Base-by-base conservation (phyloP, 805 yeast genomes). In the Wickerhamiella dianesei region DNA sequence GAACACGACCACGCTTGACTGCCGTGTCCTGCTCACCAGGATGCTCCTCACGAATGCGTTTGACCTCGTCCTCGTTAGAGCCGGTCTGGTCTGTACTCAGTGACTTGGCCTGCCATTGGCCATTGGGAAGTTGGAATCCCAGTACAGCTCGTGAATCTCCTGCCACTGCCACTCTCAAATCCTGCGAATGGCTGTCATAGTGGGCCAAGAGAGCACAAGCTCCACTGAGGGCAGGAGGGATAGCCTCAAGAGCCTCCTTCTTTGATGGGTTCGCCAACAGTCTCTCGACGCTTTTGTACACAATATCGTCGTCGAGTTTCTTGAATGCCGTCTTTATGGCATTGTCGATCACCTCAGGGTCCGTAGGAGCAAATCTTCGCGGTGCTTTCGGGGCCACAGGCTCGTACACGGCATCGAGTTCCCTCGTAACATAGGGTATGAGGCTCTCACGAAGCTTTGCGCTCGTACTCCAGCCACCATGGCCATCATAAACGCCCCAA, bases 401-500 rank as follows among this genome's bases (percentile, higher is more conserved):
- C 56, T 73, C 73, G 54, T 61, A 60, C 21, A 53, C 75, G 8
- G 76, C 73, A 40, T 83, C 82, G 46, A 89, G 69, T 56, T 87
- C 94, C 25, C 72, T 69, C 8, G 87, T 75, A n/a, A 92, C 92
- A 54, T 73, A 75, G 47, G 77, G 76, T 22, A 92, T 77, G 53
- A 92, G 69, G 53, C 78, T 78, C 53, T 86, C 92, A 50, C 94
- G 73, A 50, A 92, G 72, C 61, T 80, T 84, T n/a, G 83, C 75
- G 48, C 89, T 78, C 1, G 98, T 92, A 53, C 84, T 83, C 79
- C 94, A 87, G 19, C 98, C 98, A 2, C 95, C 87, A 64, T 92
- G 98, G 12, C 98, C 98, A 64, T 92, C 98, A 61, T 81, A 89
- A 0, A 92, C 77, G 3, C 97, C 95, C 76, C 94, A 92, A 60